phyloP scores from a whole-genome alignment of 768 basidiomycete species.

The Nidularia sp. region DNA sequence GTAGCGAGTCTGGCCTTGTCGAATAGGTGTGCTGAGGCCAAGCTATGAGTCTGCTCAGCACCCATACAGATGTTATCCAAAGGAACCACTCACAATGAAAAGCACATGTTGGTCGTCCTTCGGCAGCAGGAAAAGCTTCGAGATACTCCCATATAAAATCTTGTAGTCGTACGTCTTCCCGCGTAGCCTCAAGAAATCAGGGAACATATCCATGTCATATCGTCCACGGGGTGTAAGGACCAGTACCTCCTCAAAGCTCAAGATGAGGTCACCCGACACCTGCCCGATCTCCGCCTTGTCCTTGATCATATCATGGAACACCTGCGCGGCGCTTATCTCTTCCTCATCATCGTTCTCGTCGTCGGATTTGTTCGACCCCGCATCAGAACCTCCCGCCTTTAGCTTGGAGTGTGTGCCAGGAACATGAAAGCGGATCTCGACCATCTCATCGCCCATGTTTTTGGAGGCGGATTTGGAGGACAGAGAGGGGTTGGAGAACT shows the following conservation, averaged over 20 bases:
- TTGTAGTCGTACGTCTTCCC: constrained; percentile 99
- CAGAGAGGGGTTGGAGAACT: constrained; percentile 61
- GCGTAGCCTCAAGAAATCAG: constrained; percentile 88
- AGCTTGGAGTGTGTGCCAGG: constrained; percentile 67
- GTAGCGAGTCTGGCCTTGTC: constrained; percentile 97
- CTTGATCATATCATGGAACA: constrained; percentile 94
- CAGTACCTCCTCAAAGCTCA: constrained; percentile 93
- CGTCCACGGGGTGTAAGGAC: constrained; percentile 95
- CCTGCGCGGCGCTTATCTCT: constrained; percentile 89
- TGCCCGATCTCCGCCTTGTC: constrained; percentile 94
- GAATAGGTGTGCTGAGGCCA: constrained; percentile 87
- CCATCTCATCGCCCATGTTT: constrained; percentile 74
- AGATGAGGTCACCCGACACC: constrained; percentile 84
- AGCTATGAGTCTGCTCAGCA: constrained; percentile 43
- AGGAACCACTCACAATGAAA: constrained; percentile 71
- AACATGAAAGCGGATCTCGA: constrained; percentile 95
- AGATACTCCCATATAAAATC: constrained; percentile 85
- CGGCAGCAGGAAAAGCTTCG: constrained; percentile 86
- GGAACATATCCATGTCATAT: constrained; percentile 98
- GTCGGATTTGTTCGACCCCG: constrained; percentile 70
- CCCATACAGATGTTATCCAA: background rate
- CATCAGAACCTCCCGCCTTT: constrained; percentile 63
- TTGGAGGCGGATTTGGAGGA: constrained; percentile 33
- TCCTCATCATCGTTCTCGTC: constrained; percentile 70
- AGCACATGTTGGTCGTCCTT: constrained; percentile 96